Evolutionary conservation across 2,329 filamentous ascomycete genomes (phyloP), one percentile per base, ranked within the genome.

Genomic region (Stenocarpella maydis): DNA sequence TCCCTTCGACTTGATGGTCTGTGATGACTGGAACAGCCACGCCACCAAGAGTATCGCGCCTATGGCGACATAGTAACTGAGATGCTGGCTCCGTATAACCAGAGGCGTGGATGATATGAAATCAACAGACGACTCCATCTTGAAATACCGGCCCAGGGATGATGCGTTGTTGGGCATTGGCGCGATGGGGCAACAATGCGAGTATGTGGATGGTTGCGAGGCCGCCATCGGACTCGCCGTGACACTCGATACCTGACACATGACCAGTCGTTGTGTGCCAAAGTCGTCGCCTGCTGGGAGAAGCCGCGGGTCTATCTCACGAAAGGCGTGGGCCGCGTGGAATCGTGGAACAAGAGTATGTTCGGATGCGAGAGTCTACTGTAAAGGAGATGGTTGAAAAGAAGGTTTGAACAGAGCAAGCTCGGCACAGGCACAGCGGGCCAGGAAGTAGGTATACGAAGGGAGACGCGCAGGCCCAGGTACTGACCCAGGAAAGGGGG

Each of bases 61-160:
- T 15, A 84, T 72, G n/a, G 80, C 78, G 37, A 80, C 73, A 72
- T 84, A 86, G 73, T 82, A 84, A 68, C 77, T 79, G 31, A 81
- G 69, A 45, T 78, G 79, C 52, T 75, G 75, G 7, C 75, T 76
- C 17, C 77, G 74, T 14, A 73, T 71, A 6, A 78, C 68, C 26
- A 77, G 72, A 61, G 75, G 75, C 24, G 74, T 71, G 6, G 73
- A 74, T 31, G 78, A 68, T 8, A 75, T 75, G 24, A 74, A 69
- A 17, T 76, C 74, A 41, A 61, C 14, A 41, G 75, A 55, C 14
- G 70, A 72, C 26, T 75, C 74, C 67, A 74, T 72, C 52, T 69
- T 74, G 55, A 66, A 64, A 67, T 75, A 75, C 37, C 49, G 61
- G 5, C 71, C 68, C 17, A 74, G 54, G 17, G 71, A 71, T 12